Conservation (phyloP, 805 yeast species). For the Metschnikowia chrysomelidarum region DNA sequence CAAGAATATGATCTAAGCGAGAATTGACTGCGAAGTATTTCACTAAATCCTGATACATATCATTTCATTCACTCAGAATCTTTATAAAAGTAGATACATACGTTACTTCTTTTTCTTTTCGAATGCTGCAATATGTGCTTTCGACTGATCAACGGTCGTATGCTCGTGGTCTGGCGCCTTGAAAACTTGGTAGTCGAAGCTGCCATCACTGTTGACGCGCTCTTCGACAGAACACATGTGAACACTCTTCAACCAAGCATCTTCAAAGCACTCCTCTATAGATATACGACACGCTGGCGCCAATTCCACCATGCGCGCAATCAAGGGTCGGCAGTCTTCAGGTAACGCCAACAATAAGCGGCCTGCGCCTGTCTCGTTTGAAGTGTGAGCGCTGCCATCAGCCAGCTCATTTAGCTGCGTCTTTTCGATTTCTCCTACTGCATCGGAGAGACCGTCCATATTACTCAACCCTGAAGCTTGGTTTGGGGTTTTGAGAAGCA, state of each 20-base stretch:
- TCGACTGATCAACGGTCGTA: constrained; percentile 87
- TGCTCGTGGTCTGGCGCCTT: constrained; percentile 68
- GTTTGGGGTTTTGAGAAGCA: constrained; percentile 52
- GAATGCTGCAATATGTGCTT: constrained; percentile 91
- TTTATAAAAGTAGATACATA: too few relatives aligned
- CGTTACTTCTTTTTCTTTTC: constrained; percentile 79
- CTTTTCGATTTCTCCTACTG: constrained; percentile 19
- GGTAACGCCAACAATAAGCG: constrained; percentile 70
- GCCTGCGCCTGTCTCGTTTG: constrained; percentile 67
- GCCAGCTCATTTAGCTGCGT: constrained; percentile 13
- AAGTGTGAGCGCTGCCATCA: constrained; percentile 52
- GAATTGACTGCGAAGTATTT: neutral
- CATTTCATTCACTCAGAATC: constrained; percentile 1
- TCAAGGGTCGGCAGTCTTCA: constrained; percentile 61
- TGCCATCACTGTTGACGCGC: constrained; percentile 35
- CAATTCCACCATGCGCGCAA: constrained; percentile 74
- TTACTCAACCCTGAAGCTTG: constrained; percentile 24
- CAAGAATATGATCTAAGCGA: neutral
- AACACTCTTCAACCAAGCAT: constrained; percentile 63
- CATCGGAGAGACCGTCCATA: constrained; percentile 22
- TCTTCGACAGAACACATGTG: constrained; percentile 67
- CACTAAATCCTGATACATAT: too few relatives aligned
- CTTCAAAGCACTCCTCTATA: constrained; percentile 76
- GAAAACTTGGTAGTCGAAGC: constrained; percentile 35
- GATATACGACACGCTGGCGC: constrained; percentile 84